These are phyloP conservation scores for Mariannaea elegans DNA, from an alignment of 2,329 filamentous ascomycete genomes.

Conservation along the genomic window DNA sequence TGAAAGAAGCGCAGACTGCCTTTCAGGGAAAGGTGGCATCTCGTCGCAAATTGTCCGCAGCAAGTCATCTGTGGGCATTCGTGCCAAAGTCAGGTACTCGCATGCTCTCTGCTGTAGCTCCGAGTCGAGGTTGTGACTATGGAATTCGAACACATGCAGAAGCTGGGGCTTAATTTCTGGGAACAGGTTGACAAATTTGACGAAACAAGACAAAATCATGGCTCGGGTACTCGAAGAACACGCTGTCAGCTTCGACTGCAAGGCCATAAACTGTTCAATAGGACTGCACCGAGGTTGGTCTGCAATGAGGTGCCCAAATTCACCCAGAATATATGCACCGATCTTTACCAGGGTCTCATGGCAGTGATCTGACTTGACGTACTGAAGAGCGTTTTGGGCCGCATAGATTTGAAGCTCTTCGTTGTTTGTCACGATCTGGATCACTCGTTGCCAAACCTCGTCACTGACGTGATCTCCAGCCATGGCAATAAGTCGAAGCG, in stretches of 20 bases:
- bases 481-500: conserved; percentile 91
- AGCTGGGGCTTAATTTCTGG: conserved; percentile 98
- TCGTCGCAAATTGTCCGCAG: conserved; percentile 95
- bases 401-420: conserved; percentile 98
- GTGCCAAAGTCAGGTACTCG: conserved; percentile 90
- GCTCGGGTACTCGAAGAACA: conserved; percentile 90
- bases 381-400: conserved; percentile 90
- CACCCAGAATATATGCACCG: conserved; percentile 92
- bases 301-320: conserved; percentile 96
- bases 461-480: conserved; percentile 98
- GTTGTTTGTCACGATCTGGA: conserved; percentile 99
- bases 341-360: conserved; percentile 99
- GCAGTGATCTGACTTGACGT: conserved; percentile 91
- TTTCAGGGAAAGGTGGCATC: conserved; percentile 97
- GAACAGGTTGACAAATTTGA: conserved; percentile 98
- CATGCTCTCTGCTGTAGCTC: conserved; percentile 96
- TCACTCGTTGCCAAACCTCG: conserved; percentile 98
- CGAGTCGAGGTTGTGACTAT: conserved; percentile 93
- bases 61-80: conserved; percentile 87
- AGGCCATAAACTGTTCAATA: conserved; percentile 94
- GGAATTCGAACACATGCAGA: conserved; percentile 86
- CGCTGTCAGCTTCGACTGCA: conserved; percentile 88
- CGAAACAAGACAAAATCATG: conserved; percentile 93
- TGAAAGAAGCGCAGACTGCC: conserved; percentile 90
- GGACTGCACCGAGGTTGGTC: conserved; percentile 92